phyloP scores from a whole-genome alignment of 768 basidiomycete genomes.

The Rubroboletus pulcherrimus region DNA sequence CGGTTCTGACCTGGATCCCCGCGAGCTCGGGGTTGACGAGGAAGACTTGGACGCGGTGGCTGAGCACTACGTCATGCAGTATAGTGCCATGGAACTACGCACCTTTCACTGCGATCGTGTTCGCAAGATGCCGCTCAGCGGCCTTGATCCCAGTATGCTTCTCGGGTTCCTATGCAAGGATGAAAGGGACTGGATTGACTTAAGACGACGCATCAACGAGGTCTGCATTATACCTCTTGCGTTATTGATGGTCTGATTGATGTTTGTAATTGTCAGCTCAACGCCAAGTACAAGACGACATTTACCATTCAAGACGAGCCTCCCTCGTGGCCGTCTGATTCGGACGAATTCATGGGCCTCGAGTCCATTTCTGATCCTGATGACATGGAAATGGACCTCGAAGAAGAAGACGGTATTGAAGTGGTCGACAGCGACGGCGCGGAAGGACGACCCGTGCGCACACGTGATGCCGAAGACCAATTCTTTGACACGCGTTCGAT shows the following conservation, averaged over 20 bases:
- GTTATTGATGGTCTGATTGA: constrained; percentile 3
- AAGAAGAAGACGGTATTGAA: constrained; percentile 45
- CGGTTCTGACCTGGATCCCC: constrained; percentile 34
- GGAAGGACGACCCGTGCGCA: constrained; percentile 27
- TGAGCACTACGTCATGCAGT: constrained; percentile 69
- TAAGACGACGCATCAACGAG: constrained; percentile 65
- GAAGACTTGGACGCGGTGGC: constrained; percentile 44
- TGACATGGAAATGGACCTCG: constrained; percentile 57
- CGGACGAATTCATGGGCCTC: constrained; percentile 69
- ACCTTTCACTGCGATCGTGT: constrained; percentile 98
- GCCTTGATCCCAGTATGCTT: constrained; percentile 95
- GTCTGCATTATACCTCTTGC: constrained; percentile 41
- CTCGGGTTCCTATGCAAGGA: constrained; percentile 86
- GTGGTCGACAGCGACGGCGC: constrained; percentile 24
- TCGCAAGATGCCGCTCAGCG: constrained; percentile 88
- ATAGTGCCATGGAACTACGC: constrained; percentile 65
- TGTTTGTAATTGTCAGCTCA: constrained; percentile 13
- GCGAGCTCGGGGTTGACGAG: constrained; percentile 33
- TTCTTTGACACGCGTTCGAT: constrained; percentile 53
- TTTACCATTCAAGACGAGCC: constrained; percentile 88
- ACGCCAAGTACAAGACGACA: constrained; percentile 60
- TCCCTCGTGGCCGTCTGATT: constrained; percentile 75
- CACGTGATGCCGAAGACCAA: constrained; percentile 40
- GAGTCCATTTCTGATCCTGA: constrained; percentile 82
- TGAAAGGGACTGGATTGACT: constrained; percentile 82